These are phyloP conservation scores for Aspergillus fijiensis DNA, from an alignment of 2,329 filamentous ascomycete species.

Conservation along the genomic window DNA sequence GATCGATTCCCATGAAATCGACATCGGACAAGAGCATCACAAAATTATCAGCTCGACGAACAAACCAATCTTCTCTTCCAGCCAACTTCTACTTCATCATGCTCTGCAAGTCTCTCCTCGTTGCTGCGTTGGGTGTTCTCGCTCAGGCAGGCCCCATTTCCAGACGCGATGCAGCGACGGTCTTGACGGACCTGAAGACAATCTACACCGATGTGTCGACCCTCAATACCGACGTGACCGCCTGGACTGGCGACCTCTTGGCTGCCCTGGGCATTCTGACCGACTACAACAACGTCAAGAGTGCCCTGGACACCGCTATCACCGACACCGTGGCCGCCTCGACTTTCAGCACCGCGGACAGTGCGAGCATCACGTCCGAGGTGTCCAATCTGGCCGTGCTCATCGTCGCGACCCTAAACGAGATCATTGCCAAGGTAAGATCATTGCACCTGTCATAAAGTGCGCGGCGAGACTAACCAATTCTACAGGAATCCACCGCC, in stretches of 20 bases:
- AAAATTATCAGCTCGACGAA: not conserved
- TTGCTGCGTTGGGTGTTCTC: not conserved
- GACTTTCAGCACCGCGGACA: not conserved
- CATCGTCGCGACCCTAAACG: not conserved
- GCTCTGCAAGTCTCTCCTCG: not conserved
- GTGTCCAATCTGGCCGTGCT: not conserved
- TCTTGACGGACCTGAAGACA: not conserved
- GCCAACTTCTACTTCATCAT: not conserved
- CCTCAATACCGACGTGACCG: not conserved
- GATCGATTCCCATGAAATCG: not conserved
- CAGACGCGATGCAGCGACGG: not conserved
- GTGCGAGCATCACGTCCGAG: not conserved
- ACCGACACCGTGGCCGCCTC: not conserved
- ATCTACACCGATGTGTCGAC: not conserved
- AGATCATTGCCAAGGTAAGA: not conserved
- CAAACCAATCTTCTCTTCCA: not conserved
- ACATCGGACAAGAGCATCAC: not conserved
- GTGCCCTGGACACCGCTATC: not conserved
- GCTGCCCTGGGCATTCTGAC: not conserved
- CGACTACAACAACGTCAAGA: slow-evolving; percentile 3
- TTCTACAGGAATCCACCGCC: not conserved
- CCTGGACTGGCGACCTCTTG: not conserved
- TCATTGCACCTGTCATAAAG: no score
- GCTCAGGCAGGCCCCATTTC: not conserved
- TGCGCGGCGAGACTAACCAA: not conserved